These are phyloP conservation scores for Metschnikowia koreensis DNA, from an alignment of 805 yeast species.

Conservation along the genomic window DNA sequence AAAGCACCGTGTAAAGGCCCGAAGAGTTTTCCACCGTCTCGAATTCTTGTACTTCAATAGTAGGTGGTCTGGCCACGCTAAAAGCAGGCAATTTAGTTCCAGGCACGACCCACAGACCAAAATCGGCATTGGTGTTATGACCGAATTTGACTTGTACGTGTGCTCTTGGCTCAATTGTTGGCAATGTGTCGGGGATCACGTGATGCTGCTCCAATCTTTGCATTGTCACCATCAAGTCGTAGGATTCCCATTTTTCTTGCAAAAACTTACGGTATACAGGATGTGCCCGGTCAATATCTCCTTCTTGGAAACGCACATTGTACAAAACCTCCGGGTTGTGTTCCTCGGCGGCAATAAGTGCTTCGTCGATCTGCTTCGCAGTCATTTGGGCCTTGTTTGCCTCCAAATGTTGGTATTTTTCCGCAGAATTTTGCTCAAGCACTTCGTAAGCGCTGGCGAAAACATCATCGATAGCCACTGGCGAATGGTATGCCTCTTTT, in stretches of 20 bases:
- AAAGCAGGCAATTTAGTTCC: conserved; percentile 72
- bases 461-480: conserved; percentile 66
- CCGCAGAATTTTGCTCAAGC: conserved; percentile 49
- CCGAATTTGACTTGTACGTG: conserved; percentile 76
- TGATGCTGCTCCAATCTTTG: conserved; percentile 85
- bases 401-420: conserved; percentile 36
- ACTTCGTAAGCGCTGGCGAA: conserved; percentile 66
- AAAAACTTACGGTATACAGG: conserved; percentile 79
- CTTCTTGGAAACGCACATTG: conserved; percentile 50
- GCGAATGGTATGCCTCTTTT: conserved; percentile 60
- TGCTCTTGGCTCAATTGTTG: conserved; percentile 79
- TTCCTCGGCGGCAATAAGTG: conserved; percentile 61
- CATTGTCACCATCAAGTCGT: conserved; percentile 76
- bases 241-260: conserved; percentile 66
- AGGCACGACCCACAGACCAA: conserved; percentile 72
- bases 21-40: conserved; percentile 40
- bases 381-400: conserved; percentile 19
- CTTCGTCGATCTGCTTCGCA: conserved; percentile 19
- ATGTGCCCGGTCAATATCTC: conserved; percentile 58
- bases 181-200: conserved; percentile 91
- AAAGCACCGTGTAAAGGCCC: conserved; percentile 67
- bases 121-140: conserved; percentile 51
- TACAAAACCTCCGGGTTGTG: conserved; percentile 83
- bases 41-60: conserved; percentile 71
- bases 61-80: conserved; percentile 75